phyloP scores from a whole-genome alignment of 2,329 filamentous ascomycete species.

The Diplocarpon mali region DNA sequence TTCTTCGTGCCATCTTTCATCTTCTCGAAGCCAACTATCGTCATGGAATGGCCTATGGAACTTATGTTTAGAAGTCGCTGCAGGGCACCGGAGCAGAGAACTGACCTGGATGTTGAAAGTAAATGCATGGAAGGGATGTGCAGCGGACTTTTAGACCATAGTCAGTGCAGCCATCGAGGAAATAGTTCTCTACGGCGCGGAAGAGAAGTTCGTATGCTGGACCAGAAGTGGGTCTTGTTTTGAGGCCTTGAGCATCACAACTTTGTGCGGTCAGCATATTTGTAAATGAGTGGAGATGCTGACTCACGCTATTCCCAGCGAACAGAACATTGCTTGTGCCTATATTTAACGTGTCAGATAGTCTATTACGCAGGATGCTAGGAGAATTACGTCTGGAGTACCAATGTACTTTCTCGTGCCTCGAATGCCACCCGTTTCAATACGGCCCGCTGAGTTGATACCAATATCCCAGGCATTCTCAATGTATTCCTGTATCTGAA shows the following conservation, averaged over 20 bases:
- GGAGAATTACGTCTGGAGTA: constrained; percentile 62
- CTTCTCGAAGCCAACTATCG: constrained; percentile 75
- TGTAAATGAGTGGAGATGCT: background rate
- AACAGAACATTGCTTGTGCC: constrained; percentile 69
- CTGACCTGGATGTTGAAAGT: constrained; percentile 71
- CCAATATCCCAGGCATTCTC: constrained; percentile 81
- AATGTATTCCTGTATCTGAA: constrained; percentile 76
- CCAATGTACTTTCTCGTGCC: constrained; percentile 95
- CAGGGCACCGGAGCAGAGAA: background rate
- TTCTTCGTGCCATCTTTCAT: constrained; percentile 51
- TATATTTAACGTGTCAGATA: constrained; percentile 29
- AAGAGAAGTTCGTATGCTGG: constrained; percentile 40
- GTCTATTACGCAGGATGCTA: background rate
- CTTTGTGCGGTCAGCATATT: constrained; percentile 26
- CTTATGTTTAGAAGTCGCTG: background rate
- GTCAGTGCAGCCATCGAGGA: constrained; percentile 43
- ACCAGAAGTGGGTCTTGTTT: constrained; percentile 30
- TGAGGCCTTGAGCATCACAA: constrained; percentile 53
- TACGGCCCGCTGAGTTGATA: constrained; percentile 61
- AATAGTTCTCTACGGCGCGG: constrained; percentile 62
- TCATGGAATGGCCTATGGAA: constrained; percentile 67
- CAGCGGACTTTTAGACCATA: constrained; percentile 50
- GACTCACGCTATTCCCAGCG: constrained; percentile 53
- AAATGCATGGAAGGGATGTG: constrained; percentile 72
- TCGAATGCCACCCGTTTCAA: constrained; percentile 76